Base-by-base conservation (phyloP, 805 yeast genomes). In the Suhomyces sp. region DNA sequence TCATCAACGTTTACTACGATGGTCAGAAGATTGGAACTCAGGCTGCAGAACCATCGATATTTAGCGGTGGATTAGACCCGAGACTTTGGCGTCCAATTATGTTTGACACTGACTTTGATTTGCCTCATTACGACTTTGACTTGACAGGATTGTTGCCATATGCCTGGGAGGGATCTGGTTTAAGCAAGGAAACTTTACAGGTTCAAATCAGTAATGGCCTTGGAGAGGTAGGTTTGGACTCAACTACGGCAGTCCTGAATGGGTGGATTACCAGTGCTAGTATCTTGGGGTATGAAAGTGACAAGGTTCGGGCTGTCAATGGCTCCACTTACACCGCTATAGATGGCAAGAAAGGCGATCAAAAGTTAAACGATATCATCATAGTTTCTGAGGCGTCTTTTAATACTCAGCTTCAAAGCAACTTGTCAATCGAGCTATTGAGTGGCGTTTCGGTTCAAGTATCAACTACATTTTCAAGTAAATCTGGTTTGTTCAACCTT, bases 61-160 rank as follows among this genome's bases (percentile, higher is more conserved):
- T 77, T 69, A 83, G 96, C 1, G 96, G 96, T 5, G 96, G 96
- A 2, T 69, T 84, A 31, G 81, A 90, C 1, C 96, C 97, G 1
- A 76, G 85, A 4, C 69, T 89, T 45, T 90, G 97, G 97, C 76
- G 79, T 46, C 89, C 96, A 3, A 81, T 87, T 54, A 96, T 89
- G 6, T 84, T 89, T 2, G 76, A 80, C 19, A 78, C 83, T 53
- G 85, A 96, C 0, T 88, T 84, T 68, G 96, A 90, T 64, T 71
- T 89, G 25, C 83, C 82, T n/a, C 77, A 86, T 13, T 73, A 86
- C 56, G 85, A 83, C 51, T 64, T 90, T 44, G 96, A 90, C 57
- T 60, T 90, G 45, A 80, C 93, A 9, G 82, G 87, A 0, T 75
- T 83, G 56, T 68, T 89, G 53, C 94, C 96, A 3, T 64, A 71